These are phyloP conservation scores for Biscogniauxia marginata DNA, from an alignment of 2,329 filamentous ascomycete species.

Conservation along the genomic window DNA sequence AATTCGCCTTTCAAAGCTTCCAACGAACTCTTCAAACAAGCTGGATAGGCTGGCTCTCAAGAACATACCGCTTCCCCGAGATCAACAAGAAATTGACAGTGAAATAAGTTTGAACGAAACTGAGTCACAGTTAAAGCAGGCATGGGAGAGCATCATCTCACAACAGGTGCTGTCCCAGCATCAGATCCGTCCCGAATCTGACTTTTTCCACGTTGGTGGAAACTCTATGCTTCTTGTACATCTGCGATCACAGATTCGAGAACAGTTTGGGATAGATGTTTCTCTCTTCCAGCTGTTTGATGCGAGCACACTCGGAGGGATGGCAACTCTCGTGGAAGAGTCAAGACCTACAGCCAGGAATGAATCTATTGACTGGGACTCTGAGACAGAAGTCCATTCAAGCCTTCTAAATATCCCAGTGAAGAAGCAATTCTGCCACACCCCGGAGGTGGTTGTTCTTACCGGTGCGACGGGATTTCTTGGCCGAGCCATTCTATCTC, in stretches of 20 bases:
- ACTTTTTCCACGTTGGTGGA: slow-evolving; percentile 42
- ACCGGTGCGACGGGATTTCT: slow-evolving; percentile 44
- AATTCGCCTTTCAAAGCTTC: slow-evolving; percentile 28
- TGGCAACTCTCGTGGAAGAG: slow-evolving; percentile 35
- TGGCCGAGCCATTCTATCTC: slow-evolving; percentile 36
- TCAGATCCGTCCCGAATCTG: slow-evolving; percentile 16
- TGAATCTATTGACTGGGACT: slow-evolving; percentile 37
- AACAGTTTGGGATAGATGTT: slow-evolving; percentile 31
- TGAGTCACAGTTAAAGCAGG: not conserved
- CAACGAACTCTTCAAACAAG: slow-evolving; percentile 31
- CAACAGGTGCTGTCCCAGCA: not conserved
- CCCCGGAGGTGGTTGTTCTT: slow-evolving; percentile 28
- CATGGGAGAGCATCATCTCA: not conserved
- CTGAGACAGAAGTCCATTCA: slow-evolving; percentile 31
- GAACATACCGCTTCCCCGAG: slow-evolving; percentile 21
- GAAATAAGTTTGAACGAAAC: not conserved
- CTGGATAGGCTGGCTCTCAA: slow-evolving; percentile 31
- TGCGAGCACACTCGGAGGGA: slow-evolving; percentile 35
- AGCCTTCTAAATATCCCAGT: not conserved
- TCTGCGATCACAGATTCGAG: slow-evolving; percentile 36
- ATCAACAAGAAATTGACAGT: not conserved
- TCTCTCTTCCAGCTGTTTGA: slow-evolving; percentile 37
- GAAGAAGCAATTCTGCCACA: not conserved
- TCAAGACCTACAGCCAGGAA: not conserved
- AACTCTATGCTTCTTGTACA: slow-evolving; percentile 39